Evolutionary conservation across 768 basidiomycete genomes (phyloP).

Genomic region (Suillus placidus): DNA sequence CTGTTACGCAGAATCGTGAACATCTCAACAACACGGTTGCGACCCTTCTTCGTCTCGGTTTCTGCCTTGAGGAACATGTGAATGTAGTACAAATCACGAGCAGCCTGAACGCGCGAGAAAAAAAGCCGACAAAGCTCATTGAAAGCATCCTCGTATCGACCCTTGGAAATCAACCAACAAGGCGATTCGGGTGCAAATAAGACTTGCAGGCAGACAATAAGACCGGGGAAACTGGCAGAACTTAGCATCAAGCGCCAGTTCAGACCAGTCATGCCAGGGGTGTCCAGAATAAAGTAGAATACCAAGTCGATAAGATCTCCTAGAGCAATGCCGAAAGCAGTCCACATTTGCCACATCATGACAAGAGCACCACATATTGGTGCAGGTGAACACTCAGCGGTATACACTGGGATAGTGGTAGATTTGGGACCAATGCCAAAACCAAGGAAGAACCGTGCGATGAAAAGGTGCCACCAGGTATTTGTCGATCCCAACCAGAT

Average conservation of each 20-base stretch:
- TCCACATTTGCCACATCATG: slow-evolving; percentile 95
- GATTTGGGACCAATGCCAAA: slow-evolving; percentile 56
- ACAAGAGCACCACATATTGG: slow-evolving; percentile 85
- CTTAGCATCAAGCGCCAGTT: slow-evolving; percentile 84
- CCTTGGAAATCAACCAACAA: slow-evolving; percentile 86
- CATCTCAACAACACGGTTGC: slow-evolving; percentile 63
- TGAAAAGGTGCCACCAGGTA: slow-evolving; percentile 60
- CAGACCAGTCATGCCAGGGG: slow-evolving; percentile 54
- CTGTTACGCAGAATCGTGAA: slow-evolving; percentile 77
- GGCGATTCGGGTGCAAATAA: slow-evolving; percentile 68
- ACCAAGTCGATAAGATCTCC: slow-evolving; percentile 70
- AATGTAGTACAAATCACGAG: too few relatives aligned
- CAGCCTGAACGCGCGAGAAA: too few relatives aligned
- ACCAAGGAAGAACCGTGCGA: slow-evolving; percentile 55
- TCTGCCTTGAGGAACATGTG: slow-evolving; percentile 75
- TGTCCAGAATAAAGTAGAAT: slow-evolving; percentile 55
- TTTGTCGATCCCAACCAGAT: slow-evolving; percentile 59
- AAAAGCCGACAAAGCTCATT: too few relatives aligned
- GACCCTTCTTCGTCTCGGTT: slow-evolving; percentile 53
- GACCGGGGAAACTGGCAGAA: slow-evolving; percentile 63
- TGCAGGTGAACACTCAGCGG: slow-evolving; percentile 80
- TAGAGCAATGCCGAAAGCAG: slow-evolving; percentile 81
- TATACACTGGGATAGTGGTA: slow-evolving; percentile 64
- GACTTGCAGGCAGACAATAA: slow-evolving; percentile 46
- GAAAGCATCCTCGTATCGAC: too few relatives aligned